Evolutionary conservation across 1,284 basidiomycete species (phyloP).

Genomic region (Calocybe gambosa): DNA sequence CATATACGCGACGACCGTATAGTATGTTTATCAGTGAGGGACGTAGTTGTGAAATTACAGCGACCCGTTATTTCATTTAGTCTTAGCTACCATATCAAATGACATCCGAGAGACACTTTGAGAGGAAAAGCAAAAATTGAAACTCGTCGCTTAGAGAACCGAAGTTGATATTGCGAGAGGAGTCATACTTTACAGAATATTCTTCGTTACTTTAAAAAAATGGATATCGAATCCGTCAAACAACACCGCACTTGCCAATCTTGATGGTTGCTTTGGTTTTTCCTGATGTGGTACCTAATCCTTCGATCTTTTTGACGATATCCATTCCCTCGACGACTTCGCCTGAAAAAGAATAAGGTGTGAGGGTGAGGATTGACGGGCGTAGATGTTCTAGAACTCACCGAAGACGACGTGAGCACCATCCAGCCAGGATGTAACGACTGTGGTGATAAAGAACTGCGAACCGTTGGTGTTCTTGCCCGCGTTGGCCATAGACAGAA

Average conservation of each 20-base stretch:
- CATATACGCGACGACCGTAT: no score
- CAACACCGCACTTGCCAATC: conserved; percentile 48
- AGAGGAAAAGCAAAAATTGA: no score
- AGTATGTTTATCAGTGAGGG: no score
- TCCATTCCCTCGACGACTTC: conserved; percentile 62
- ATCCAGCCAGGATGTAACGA: conserved; percentile 63
- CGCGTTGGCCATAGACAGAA: conserved; percentile 88
- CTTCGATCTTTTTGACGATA: conserved; percentile 60
- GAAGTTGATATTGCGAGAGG: no score
- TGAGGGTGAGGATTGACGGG: background rate
- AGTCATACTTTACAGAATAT: no score
- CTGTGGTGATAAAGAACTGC: conserved; percentile 79
- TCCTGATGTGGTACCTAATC: conserved; percentile 44
- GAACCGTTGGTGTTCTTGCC: conserved; percentile 61
- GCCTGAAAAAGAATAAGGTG: conserved; percentile 26
- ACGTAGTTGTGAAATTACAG: no score
- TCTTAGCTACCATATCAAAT: no score
- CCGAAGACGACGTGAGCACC: conserved; percentile 81
- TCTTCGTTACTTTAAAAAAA: no score
- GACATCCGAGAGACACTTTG: no score
- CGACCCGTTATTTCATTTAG: no score
- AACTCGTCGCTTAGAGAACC: no score
- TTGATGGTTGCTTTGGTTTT: conserved; percentile 39
- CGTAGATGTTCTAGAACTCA: conserved; percentile 27
- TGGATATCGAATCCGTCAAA: conserved; percentile 31